Percentiles rank a stretch among this genome's conserved stretches.
Evolutionary conservation across 1,139 yeast genomes (phyloP).

Genomic region (Sugiyamaella pinicola): DNA sequence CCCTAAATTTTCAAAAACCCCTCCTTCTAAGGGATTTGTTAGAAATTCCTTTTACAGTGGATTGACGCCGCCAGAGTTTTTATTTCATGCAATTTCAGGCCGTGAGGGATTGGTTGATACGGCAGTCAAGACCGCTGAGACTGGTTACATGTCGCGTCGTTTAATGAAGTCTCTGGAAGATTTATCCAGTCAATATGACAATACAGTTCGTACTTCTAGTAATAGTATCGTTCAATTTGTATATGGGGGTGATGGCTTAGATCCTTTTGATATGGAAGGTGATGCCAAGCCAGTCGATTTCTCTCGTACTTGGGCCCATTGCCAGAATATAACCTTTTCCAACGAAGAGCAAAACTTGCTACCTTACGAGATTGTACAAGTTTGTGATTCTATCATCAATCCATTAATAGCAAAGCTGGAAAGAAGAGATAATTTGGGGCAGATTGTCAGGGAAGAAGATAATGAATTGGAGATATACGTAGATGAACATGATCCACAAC

Average conservation of each 20-base stretch:
- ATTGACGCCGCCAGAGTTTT: conserved; percentile 91
- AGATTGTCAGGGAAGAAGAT: conserved; percentile 50
- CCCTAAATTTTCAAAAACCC: conserved; percentile 92
- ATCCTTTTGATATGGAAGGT: conserved; percentile 99
- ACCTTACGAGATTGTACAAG: conserved; percentile 68
- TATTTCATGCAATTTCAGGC: conserved; percentile 98
- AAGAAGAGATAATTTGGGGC: conserved; percentile 72
- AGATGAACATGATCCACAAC: conserved; percentile 83
- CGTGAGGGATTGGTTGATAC: conserved; percentile 99
- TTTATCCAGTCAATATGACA: conserved; percentile 88
- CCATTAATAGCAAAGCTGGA: conserved; percentile 64
- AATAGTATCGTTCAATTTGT: conserved; percentile 97
- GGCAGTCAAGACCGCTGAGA: conserved; percentile 98
- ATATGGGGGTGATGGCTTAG: conserved; percentile 98
- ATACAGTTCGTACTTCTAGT: conserved; percentile 91
- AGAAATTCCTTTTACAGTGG: conserved; percentile 95
- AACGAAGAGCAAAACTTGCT: conserved; percentile 57
- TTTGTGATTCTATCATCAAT: conserved; percentile 56
- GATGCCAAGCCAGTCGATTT: conserved; percentile 97
- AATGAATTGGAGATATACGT: conserved; percentile 45
- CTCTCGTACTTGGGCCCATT: conserved; percentile 92
- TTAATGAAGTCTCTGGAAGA: conserved; percentile 98
- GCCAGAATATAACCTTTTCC: conserved; percentile 69
- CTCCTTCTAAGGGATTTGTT: conserved; percentile 97
- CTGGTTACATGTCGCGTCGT: conserved; percentile 99